These are phyloP conservation scores for Fusarium albidum DNA, from an alignment of 2,329 filamentous ascomycete species.

Conservation along the genomic window DNA sequence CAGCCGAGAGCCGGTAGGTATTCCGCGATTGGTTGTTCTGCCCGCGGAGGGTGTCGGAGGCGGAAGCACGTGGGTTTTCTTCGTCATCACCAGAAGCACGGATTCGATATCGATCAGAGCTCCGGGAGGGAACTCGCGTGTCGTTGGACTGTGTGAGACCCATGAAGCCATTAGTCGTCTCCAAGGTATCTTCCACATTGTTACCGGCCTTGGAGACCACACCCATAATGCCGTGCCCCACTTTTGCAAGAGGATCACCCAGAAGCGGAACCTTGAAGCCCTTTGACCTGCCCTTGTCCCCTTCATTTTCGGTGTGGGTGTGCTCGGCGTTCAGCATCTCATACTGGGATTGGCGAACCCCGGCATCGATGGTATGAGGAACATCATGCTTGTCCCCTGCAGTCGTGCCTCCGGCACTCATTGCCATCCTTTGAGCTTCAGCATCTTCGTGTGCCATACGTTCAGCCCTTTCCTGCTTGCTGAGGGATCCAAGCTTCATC, in stretches of 20 bases:
- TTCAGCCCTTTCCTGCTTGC: conserved; percentile 59
- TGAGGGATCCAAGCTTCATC: conserved; percentile 56
- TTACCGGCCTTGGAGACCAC: conserved; percentile 55
- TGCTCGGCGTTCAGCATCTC: conserved; percentile 23
- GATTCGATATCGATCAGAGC: conserved; percentile 36
- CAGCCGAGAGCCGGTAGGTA: conserved; percentile 49
- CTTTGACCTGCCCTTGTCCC: conserved; percentile 31
- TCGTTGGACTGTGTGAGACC: conserved; percentile 24
- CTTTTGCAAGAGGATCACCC: conserved; percentile 52
- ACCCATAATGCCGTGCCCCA: conserved; percentile 59
- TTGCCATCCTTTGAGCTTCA: conserved; percentile 59
- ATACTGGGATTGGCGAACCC: conserved; percentile 50
- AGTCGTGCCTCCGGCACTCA: conserved; percentile 57
- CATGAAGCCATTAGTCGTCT: conserved; percentile 64
- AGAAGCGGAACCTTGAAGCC: conserved; percentile 43
- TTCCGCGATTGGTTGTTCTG: conserved; percentile 48
- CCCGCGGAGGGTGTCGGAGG: conserved; percentile 43
- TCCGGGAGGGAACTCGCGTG: conserved; percentile 24
- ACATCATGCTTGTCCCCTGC: conserved; percentile 62
- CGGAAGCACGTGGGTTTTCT: conserved; percentile 19
- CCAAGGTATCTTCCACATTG: conserved; percentile 61
- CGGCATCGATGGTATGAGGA: conserved; percentile 59
- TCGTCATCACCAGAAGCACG: conserved; percentile 47
- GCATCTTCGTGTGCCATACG: conserved; percentile 59
- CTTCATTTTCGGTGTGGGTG: conserved; percentile 35